Evolutionary conservation across 306 rosid genomes (phyloP).

Genomic region (Benincasa hispida): DNA sequence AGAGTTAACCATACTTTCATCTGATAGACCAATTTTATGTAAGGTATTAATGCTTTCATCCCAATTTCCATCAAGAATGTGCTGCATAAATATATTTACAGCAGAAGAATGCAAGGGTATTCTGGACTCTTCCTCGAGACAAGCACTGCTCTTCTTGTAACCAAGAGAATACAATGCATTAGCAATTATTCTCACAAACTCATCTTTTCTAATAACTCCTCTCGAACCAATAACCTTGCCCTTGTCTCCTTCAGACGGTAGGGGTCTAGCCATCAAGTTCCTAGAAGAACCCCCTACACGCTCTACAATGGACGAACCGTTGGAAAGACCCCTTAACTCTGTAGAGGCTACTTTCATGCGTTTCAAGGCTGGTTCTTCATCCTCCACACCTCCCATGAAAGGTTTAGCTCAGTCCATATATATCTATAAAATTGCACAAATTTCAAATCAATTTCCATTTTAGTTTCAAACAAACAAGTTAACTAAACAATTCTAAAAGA

Average conservation of each 20-base stretch:
- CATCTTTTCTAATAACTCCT: conserved; percentile 73
- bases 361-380: conserved; percentile 97
- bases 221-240: conserved; percentile 74
- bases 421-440: conserved; percentile 18
- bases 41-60: conserved; percentile 62
- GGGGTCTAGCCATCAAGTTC: conserved; percentile 89
- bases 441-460: not conserved
- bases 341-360: conserved; percentile 73
- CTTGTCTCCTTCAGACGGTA: conserved; percentile 49
- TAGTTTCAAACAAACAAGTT: not conserved
- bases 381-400: conserved; percentile 99
- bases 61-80: conserved; percentile 77
- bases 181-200: conserved; percentile 86
- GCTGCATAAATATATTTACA: conserved; percentile 67
- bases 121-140: conserved; percentile 89
- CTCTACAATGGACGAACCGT: conserved; percentile 69
- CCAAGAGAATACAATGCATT: conserved; percentile 91
- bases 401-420: conserved; percentile 96
- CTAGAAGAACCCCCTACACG: conserved; percentile 49
- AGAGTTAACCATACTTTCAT: conserved; percentile 46
- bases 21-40: conserved; percentile 47
- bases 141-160: conserved; percentile 72
- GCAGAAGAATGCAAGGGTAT: conserved; percentile 58
- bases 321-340: conserved; percentile 55
- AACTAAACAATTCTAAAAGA: not conserved